Evolutionary conservation across 805 yeast genomes (phyloP).

Genomic region (Metschnikowia peoriensis): DNA sequence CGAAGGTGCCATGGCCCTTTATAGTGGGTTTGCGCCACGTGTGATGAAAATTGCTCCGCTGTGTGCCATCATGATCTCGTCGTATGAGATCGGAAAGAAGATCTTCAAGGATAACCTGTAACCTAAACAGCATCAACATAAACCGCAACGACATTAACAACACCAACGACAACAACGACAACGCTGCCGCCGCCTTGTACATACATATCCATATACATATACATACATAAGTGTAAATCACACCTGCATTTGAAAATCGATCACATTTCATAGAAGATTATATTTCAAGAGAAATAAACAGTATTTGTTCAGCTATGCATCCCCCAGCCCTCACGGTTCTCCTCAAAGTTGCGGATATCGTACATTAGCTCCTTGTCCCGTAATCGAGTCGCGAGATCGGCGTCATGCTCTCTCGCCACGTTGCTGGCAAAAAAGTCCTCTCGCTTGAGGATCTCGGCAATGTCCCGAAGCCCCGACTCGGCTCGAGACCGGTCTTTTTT

Average conservation of each 20-base stretch:
- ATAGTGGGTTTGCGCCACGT: slow-evolving; percentile 83
- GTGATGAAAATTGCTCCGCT: slow-evolving; percentile 92
- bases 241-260: too few species aligned
- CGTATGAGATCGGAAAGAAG: slow-evolving; percentile 85
- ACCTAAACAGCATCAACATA: neutral
- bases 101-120: slow-evolving; percentile 27
- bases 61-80: slow-evolving; percentile 97
- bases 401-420: slow-evolving; percentile 7
- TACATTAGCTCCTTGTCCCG: slow-evolving; percentile 7
- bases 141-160: too few species aligned
- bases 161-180: too few species aligned
- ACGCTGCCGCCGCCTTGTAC: neutral
- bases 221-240: too few species aligned
- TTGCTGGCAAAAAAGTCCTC: slow-evolving; percentile 9
- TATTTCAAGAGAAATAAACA: neutral
- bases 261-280: neutral
- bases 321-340: slow-evolving; percentile 18
- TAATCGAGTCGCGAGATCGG: neutral
- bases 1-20: slow-evolving; percentile 85
- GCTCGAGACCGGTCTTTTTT: slow-evolving; percentile 1
- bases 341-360: slow-evolving; percentile 14
- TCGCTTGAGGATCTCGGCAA: slow-evolving; percentile 7
- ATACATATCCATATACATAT: neutral
- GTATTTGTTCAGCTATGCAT: slow-evolving; percentile 4
- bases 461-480: slow-evolving; percentile 2